Base-by-base conservation (phyloP, 345 rosid genomes). In the Clarkia xantiana region DNA sequence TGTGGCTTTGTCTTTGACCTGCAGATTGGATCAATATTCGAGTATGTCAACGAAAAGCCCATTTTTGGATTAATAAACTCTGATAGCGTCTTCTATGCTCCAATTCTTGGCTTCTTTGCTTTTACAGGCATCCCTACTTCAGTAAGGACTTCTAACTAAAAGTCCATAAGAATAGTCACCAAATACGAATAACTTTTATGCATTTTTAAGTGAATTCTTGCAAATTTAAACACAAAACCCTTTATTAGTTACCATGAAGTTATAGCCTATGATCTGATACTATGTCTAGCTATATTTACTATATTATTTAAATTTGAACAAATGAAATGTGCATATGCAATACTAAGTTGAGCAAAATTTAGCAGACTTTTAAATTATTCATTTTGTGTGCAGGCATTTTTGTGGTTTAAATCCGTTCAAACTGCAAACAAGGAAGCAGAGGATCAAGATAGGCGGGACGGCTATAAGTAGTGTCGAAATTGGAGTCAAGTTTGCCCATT, bases 11-110 rank as follows among this genome's bases (percentile, higher is more conserved):
- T 18, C 59, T 49, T 41, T 10, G 47, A 45, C 36, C 3, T 78
- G 76, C 82, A 91, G 94, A 64, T 86, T 39, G 98, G 98, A 47
- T 91, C 98, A n/a, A 49, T 77, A 15, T 86, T 91, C 45, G 98
- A 86, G 79, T 81, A 84, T 42, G 62, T 66, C 14, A 86, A 86
- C 66, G 70, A 84, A 66, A 86, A 44, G 58, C 98, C 98, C 18
- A 84, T 81, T 56, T 86, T 91, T 23, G 96, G 98, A 20, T 56
- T 91, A 41, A 44, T 91, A 58, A 70, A 65, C 20, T 60, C 90
- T 0, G 95, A 91, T 56, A 84, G 82, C 62, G 55, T 84, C 61
- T 81, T 84, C 50, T 91, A 91, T 34, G 71, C 94, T 41, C 96
- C 98, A 11, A 22, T 86, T 62, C 98, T 91, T 1, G 98, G 98